phyloP scores from a whole-genome alignment of 305 asterid genomes.

The Fraxinus floribunda region DNA sequence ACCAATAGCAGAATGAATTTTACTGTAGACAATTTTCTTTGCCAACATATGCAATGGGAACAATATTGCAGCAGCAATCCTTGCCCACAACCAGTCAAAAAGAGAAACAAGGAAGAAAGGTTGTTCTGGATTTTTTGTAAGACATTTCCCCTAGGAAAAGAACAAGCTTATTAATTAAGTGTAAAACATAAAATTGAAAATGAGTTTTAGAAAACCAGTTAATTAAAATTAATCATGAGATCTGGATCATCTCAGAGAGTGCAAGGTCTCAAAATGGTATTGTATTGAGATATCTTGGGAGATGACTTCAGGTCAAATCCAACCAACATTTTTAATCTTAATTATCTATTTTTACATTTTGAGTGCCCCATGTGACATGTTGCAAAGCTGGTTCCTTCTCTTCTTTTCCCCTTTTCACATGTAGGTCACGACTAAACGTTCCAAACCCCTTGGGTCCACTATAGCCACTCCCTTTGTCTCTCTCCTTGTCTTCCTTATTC shows the following conservation, averaged over 20 bases:
- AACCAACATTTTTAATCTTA: background rate
- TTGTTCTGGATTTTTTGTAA: conserved; percentile 59
- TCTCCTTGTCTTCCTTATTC: background rate
- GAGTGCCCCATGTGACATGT: background rate
- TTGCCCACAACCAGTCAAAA: conserved; percentile 73
- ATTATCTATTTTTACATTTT: background rate
- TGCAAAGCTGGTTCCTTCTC: background rate
- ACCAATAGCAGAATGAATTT: conserved; percentile 74
- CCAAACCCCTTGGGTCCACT: background rate
- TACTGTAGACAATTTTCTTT: conserved; percentile 70
- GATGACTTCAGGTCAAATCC: background rate
- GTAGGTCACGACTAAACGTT: background rate
- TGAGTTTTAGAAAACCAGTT: conserved; percentile 7
- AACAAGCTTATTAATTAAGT: conserved; percentile 19
- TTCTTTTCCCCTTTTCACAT: background rate
- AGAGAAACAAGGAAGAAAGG: conserved; percentile 59
- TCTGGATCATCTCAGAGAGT: background rate
- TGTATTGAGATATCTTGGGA: background rate
- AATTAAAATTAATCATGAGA: background rate
- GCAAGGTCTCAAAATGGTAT: background rate
- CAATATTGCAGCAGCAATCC: conserved; percentile 56
- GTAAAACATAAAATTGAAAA: conserved; percentile 16
- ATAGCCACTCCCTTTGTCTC: background rate
- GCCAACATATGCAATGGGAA: conserved; percentile 81
- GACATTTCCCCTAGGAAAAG: conserved; percentile 71